Base-by-base conservation (phyloP, 805 yeast species). In the Groenewaldozyma tartarivorans region DNA sequence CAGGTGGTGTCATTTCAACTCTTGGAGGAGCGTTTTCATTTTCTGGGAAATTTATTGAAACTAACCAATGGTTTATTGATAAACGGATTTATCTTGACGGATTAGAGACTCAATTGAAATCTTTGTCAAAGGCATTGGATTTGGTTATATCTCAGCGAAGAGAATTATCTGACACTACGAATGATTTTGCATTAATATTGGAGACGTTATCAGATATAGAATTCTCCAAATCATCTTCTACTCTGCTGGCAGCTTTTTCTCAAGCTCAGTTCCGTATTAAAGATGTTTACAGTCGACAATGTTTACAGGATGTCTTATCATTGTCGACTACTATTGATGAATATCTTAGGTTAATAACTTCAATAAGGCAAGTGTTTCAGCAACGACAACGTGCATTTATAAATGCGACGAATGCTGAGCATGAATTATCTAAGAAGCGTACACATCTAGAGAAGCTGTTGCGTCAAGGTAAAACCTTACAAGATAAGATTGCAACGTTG, bases 241-340 rank as follows among this genome's bases (percentile, higher is more conserved):
- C 72, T n/a, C 65, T 86, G 9, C 69, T 90, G 43, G 59, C 63
- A 17, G 78, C 79, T 42, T 87, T 88, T 58, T 77, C 87, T 29
- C 77, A 76, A 26, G 74, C 84, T 5, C 90, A 88, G 55, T 53
- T 64, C 26, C 74, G 82, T 47, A 71, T 88, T 20, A 77, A 77
- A 50, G 90, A 84, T 39, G 68, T 84, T 36, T 64, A 85, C 36
- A 87, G 79, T 48, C 72, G 96, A 46, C 77, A 81, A 46, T 79
- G 86, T 44, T 61, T 82, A 61, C 95, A 85, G 58, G 96, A 90
- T 50, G 75, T 87, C 53, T 64, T 90, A 47, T 86, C 95, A 0
- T 63, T 90, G 36, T 95, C 95, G 1, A 74, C 82, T 20, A 84
- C 95, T 1, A 65, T 90, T 31, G 96, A 90, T 56, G 96, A 88